Evolutionary conservation across 805 yeast species (phyloP).

Genomic region (Clavispora vitiphila): DNA sequence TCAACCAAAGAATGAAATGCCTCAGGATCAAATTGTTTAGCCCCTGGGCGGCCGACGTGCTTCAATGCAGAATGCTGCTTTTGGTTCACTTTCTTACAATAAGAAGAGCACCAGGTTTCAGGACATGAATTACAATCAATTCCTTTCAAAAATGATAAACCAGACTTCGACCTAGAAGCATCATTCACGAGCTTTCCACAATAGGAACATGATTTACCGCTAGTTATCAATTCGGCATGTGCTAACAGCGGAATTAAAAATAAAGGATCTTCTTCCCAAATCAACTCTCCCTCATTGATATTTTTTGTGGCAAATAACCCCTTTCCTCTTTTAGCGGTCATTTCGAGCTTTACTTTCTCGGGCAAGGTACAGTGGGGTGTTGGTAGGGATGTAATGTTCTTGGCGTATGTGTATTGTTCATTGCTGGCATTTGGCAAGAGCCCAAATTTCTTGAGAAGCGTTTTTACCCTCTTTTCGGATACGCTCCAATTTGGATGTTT

Average conservation of each 20-base stretch:
- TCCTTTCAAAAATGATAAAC: conserved; percentile 37
- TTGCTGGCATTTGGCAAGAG: conserved; percentile 31
- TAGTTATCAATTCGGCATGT: conserved; percentile 50
- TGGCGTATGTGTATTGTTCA: conserved; percentile 46
- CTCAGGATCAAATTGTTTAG: conserved; percentile 37
- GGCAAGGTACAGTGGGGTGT: conserved; percentile 44
- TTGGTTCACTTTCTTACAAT: conserved; percentile 52
- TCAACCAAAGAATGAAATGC: conserved; percentile 55
- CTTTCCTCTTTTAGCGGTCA: conserved; percentile 54
- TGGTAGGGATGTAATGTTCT: conserved; percentile 46
- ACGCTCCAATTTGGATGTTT: conserved; percentile 60
- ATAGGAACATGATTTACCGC: conserved; percentile 65
- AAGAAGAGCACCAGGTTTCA: conserved; percentile 65
- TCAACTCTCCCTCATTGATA: conserved; percentile 44
- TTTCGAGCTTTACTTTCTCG: conserved; percentile 38
- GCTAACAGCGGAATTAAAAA: conserved; percentile 67
- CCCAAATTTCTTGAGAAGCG: conserved; percentile 52
- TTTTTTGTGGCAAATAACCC: conserved; percentile 50
- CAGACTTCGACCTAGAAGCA: conserved; percentile 19
- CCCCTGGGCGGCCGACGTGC: conserved; percentile 40
- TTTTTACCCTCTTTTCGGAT: conserved; percentile 52
- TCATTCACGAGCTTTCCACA: conserved; percentile 56
- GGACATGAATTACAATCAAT: conserved; percentile 61
- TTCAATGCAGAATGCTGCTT: conserved; percentile 50
- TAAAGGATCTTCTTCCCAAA: conserved; percentile 60